Base-by-base conservation (phyloP, 1,139 yeast genomes). In the Blastobotrys proliferans region DNA sequence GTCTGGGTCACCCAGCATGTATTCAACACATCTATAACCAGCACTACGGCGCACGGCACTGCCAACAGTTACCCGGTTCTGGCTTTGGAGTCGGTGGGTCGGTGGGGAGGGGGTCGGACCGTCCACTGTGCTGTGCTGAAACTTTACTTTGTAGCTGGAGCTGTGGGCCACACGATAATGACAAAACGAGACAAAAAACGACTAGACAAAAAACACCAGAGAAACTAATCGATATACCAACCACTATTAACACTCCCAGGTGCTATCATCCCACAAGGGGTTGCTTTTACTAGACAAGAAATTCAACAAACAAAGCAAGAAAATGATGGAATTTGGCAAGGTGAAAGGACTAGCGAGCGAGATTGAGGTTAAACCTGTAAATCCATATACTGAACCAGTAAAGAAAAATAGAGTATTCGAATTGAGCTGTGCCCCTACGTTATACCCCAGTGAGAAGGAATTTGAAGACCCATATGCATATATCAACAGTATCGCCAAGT, bases 391-490 rank as follows among this genome's bases (percentile, higher is more conserved):
- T 21, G 55, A 53, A 24, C 21, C 45, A 14, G 44, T 36, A 29
- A 55, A 55, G 47, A 24, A 37, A 10, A 40, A 38, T 6, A 44
- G 66, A 26, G 56, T 57, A 11, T 53, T 63, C 33, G 61, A 59
- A 4, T 51, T 64, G 18, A 47, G 55, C 38, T 69, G 66, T 29
- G 75, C 74, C 6, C 84, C 84, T 2, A 67, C 72, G 1, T 71
- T 72, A 45, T 63, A 67, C 39, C 70, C 82, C 13, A 61, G 69
- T 8, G 65, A 62, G 25, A 67, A 66, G 5, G 74, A 74, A 47
- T 69, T 72, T 45, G 58, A 66, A 18, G 83, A 80, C 57, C 79
- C 79, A 5, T 54, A 62, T 20, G 49, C 43, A 11, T 67, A 62
- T 43, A 69, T 81, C 37, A 81, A 78, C 48, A 64, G 71, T 19